Conservation (phyloP, 257 asterid species). For the Solanum sparsipilum region DNA sequence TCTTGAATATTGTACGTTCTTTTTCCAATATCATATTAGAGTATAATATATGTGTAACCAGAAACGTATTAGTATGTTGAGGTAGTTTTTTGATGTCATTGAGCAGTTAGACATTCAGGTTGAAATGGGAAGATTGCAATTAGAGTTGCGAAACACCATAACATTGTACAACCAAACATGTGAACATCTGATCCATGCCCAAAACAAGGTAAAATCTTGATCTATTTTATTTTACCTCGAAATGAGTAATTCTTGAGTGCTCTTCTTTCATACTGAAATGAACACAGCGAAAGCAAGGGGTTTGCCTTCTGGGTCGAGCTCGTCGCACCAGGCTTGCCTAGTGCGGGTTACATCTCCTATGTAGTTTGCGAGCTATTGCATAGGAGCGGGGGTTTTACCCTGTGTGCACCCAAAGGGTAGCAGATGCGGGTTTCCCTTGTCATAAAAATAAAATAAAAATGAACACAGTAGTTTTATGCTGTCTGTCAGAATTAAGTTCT, state of each 20-base stretch:
- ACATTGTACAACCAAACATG: conserved; percentile 64
- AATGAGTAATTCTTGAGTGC: neutral
- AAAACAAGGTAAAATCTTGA: conserved; percentile 45
- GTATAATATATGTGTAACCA: neutral
- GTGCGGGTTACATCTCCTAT: no score
- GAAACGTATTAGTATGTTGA: neutral
- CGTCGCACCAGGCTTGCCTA: no score
- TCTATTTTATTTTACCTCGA: conserved; percentile 3
- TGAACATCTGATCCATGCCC: conserved; percentile 54
- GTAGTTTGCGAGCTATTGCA: no score
- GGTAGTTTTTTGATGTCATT: conserved; percentile 5
- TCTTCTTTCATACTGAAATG: neutral
- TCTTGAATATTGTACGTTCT: conserved; percentile 1
- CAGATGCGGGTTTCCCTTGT: no score
- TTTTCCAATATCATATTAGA: neutral
- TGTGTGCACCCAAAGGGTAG: no score
- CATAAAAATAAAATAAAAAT: no score
- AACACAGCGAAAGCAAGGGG: neutral
- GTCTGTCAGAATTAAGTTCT: neutral
- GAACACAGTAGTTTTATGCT: neutral
- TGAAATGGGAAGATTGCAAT: conserved; percentile 49
- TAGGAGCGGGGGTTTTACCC: no score
- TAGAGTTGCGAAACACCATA: conserved; percentile 46
- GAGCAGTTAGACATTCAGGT: conserved; percentile 39
- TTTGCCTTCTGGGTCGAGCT: no score